phyloP scores from a whole-genome alignment of 345 rosid species.

The Acer yangbiense region DNA sequence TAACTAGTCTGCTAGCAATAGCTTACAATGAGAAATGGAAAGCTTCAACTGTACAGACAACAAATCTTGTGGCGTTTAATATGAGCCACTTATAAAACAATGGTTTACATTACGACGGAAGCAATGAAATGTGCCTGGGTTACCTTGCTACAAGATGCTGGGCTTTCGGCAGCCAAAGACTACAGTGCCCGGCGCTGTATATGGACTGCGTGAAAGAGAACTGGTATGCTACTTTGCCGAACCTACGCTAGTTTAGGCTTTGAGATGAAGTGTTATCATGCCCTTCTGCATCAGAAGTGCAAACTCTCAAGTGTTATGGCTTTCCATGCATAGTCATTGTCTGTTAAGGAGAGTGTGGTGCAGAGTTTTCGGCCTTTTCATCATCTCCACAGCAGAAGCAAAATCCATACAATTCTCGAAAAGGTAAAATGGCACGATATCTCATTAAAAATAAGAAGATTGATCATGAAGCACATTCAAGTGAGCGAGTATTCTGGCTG shows the following conservation, averaged over 20 bases:
- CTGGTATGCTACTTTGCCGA: neutral
- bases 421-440: neutral
- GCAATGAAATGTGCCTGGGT: slow-evolving; percentile 4
- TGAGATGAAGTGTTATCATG: slow-evolving; percentile 11
- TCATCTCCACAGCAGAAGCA: neutral
- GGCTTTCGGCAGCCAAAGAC: neutral
- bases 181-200: neutral
- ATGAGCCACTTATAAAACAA: slow-evolving; percentile 21
- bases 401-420: neutral
- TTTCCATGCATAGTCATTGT: neutral
- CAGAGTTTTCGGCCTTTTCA: neutral
- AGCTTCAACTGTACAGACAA: slow-evolving; percentile 30
- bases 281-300: neutral
- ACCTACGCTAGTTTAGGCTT: neutral
- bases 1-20: neutral
- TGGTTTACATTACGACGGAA: slow-evolving; percentile 12
- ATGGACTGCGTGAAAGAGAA: neutral
- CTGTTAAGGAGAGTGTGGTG: neutral
- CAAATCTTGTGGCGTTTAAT: slow-evolving; percentile 25
- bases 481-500: slow-evolving; percentile 70
- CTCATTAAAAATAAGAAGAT: slow-evolving; percentile 60
- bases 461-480: slow-evolving; percentile 65
- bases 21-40: neutral
- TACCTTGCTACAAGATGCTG: neutral
- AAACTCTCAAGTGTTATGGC: neutral